Percentiles rank a stretch among this genome's conserved stretches.
These are phyloP conservation scores for Pythium myriotylum DNA, from an alignment of 352 stramenopile genomes.

Conservation along the genomic window DNA sequence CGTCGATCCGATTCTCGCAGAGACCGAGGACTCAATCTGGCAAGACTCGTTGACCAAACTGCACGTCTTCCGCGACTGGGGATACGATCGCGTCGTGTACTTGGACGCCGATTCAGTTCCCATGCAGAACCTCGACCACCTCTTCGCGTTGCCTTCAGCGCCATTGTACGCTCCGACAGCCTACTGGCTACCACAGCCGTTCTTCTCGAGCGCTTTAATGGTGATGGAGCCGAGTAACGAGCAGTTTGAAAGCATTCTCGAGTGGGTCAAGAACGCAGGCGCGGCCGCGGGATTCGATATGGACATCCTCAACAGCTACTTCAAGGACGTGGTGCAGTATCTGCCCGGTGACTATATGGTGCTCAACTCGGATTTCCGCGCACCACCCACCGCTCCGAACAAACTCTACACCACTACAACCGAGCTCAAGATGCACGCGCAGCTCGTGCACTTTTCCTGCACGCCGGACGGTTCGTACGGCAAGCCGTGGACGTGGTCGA, in stretches of 20 bases:
- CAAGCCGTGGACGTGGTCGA: conserved; percentile 8
- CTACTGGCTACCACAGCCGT: conserved; percentile 30
- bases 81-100: conserved; percentile 38
- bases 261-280: conserved; percentile 14
- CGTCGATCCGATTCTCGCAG: conserved; percentile 13
- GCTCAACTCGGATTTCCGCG: conserved; percentile 33
- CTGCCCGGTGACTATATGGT: conserved; percentile 31
- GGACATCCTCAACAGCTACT: conserved; percentile 36
- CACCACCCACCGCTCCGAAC: conserved; percentile 1
- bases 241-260: conserved; percentile 19
- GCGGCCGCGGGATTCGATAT: conserved; percentile 27
- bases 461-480: conserved; percentile 12
- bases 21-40: conserved; percentile 16
- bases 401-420: conserved; percentile 16
- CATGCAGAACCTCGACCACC: conserved; percentile 35
- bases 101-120: conserved; percentile 33
- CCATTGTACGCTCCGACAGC: conserved; percentile 24
- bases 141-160: conserved; percentile 22
- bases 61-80: conserved; percentile 35
- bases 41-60: conserved; percentile 35
- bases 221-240: conserved; percentile 27
- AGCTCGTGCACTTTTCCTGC: conserved; percentile 18
- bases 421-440: conserved; percentile 9
- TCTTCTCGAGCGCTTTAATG: conserved; percentile 28
- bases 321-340: conserved; percentile 21